Evolutionary conservation across 73 alveolate species (phyloP).

Genomic region (Paramecium tetraurelia): DNA sequence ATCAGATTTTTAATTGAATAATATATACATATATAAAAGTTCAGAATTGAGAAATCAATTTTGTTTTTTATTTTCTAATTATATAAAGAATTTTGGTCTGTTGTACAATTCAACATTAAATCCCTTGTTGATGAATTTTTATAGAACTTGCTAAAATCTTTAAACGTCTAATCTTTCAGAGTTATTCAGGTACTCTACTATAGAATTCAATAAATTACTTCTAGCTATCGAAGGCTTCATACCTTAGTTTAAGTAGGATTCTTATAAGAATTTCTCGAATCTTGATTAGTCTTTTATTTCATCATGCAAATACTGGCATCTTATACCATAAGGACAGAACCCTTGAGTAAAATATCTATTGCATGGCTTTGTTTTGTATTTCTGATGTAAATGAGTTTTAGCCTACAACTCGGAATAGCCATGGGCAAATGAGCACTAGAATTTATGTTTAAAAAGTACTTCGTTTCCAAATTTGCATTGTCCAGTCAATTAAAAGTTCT

Average conservation of each 20-base stretch:
- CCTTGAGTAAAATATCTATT: conserved; percentile 82
- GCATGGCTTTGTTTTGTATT: conserved; percentile 93
- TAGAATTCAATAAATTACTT: background rate
- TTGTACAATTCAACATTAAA: background rate
- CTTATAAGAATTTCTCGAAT: background rate
- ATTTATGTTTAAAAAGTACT: background rate
- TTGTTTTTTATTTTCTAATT: background rate
- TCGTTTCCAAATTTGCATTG: conserved; percentile 71
- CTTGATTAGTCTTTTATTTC: conserved; percentile 21
- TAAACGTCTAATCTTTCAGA: background rate
- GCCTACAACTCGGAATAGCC: conserved; percentile 75
- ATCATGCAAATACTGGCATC: conserved; percentile 91
- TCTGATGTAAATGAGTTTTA: conserved; percentile 81
- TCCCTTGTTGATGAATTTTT: background rate
- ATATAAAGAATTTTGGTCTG: background rate
- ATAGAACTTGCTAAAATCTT: background rate
- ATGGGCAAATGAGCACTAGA: conserved; percentile 90
- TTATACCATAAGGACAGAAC: conserved; percentile 91
- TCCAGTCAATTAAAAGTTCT: conserved; percentile 69
- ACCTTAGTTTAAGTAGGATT: background rate
- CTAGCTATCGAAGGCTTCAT: background rate
- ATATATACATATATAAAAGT: background rate
- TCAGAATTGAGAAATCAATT: background rate
- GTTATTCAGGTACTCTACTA: background rate
- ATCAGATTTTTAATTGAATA: background rate